Evolutionary conservation across 176 grass and related monocot species (phyloP).

Genomic region (Coix lacrymajobi): DNA sequence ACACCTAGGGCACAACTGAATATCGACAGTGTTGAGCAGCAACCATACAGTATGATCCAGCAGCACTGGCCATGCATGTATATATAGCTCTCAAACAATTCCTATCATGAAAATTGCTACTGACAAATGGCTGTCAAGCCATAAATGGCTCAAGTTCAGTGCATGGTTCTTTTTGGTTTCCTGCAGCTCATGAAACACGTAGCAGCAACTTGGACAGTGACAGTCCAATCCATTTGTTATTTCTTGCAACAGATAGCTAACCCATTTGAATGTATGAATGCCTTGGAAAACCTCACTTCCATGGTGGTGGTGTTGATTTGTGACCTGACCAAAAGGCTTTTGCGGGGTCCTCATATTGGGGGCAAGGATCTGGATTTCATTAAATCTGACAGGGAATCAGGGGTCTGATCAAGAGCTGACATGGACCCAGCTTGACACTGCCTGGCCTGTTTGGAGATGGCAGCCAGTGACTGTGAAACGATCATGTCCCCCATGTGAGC

Average conservation of each 20-base stretch:
- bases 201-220: constrained; percentile 28
- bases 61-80: not conserved
- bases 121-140: not conserved
- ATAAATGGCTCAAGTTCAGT: constrained; percentile 24
- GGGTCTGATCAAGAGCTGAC: not conserved
- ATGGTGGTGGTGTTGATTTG: not conserved
- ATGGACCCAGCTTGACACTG: not conserved
- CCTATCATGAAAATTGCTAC: constrained; percentile 15
- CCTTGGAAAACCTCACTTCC: constrained; percentile 5
- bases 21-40: constrained; percentile 25
- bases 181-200: constrained; percentile 32
- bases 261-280: not conserved
- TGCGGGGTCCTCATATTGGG: not conserved
- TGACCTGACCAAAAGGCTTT: constrained; percentile 4
- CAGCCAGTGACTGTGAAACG: constrained; percentile 7
- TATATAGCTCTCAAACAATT: not conserved
- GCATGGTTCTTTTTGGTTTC: constrained; percentile 29
- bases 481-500: constrained; percentile 28
- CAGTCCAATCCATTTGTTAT: not conserved
- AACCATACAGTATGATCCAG: not conserved
- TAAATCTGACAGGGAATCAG: not conserved
- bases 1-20: constrained; percentile 24
- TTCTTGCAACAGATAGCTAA: not conserved
- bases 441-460: not conserved
- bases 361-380: constrained; percentile 27